Percentiles rank a stretch among this genome's conserved stretches.
Evolutionary conservation across 2,329 filamentous ascomycete species (phyloP).

Genomic region (Monosporascus sp.): DNA sequence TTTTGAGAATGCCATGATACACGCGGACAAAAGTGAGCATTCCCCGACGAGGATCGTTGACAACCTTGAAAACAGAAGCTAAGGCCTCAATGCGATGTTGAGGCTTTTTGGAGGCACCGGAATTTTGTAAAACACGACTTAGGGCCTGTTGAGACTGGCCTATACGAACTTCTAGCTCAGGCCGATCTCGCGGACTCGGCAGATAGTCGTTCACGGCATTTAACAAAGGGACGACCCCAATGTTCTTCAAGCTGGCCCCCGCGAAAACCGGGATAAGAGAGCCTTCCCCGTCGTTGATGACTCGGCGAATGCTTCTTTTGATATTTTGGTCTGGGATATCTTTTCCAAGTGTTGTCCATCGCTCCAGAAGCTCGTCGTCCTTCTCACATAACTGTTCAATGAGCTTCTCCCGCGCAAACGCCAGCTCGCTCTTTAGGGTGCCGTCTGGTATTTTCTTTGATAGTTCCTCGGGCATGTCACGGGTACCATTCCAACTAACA

Average conservation of each 20-base stretch:
- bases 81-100: slow-evolving; percentile 37
- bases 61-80: slow-evolving; percentile 87
- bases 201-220: slow-evolving; percentile 85
- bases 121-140: slow-evolving; percentile 31
- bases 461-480: slow-evolving; percentile 30
- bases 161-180: slow-evolving; percentile 71
- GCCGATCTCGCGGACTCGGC: slow-evolving; percentile 74
- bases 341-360: slow-evolving; percentile 72
- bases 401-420: slow-evolving; percentile 68
- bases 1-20: slow-evolving; percentile 75
- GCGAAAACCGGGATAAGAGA: slow-evolving; percentile 81
- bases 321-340: slow-evolving; percentile 66
- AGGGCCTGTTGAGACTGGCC: slow-evolving; percentile 48
- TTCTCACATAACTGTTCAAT: slow-evolving; percentile 83
- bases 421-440: slow-evolving; percentile 60
- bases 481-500: slow-evolving; percentile 60
- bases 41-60: slow-evolving; percentile 78
- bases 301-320: slow-evolving; percentile 66
- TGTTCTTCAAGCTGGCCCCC: slow-evolving; percentile 87
- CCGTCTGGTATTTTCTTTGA: slow-evolving; percentile 46
- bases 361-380: slow-evolving; percentile 80
- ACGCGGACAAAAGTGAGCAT: slow-evolving; percentile 89
- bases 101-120: slow-evolving; percentile 29
- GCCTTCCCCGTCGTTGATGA: slow-evolving; percentile 62
- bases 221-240: slow-evolving; percentile 86